Base-by-base conservation (phyloP, 1,284 basidiomycete genomes). In the Heterobasidion parviporum region DNA sequence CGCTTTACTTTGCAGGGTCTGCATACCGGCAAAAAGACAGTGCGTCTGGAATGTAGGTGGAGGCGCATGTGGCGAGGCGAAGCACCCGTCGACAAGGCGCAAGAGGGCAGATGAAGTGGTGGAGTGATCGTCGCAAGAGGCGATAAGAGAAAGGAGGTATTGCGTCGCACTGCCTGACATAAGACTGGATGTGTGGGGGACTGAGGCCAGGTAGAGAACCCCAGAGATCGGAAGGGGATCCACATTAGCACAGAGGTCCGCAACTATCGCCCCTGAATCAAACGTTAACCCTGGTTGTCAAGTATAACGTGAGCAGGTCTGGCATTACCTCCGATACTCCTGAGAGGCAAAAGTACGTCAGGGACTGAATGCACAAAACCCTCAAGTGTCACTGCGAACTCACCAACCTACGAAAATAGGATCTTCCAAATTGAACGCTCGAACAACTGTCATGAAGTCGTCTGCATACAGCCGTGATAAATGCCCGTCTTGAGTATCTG, bases 381-480 rank as follows among this genome's bases (percentile, higher is more conserved):
- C 6, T 4, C 48, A 26, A 3, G 15, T 34, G 8, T n/a, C 4
- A 15, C 15, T 34, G 9, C 34, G 20, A 8, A 15, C 61, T 43
- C 44, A 63, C 62, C 63, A 64, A 10, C 49, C 54, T 46, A 55
- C 59, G 16, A 59, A 26, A n/a, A 62, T 36, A 6, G 59, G 56
- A n/a, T 54, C 50, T 10, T 54, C 46, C 8, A 63, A 32, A 5
- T 52, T 41, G 50, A 60, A 64, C 3, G 49, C 63, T 3, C 50
- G 20, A 8, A 60, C 52, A 14, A 64, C 59, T 5, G 61, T 49
- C n/a, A 53, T 53, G 38, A 60, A 64, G 46, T 64, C 61, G 20
- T 60, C 59, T 9, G 61, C 62, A 26, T 56, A 56, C 16, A 56
- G 43, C 20, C 53, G 46, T 12, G 63, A 64, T 12, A 35, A 16